Base-by-base conservation (phyloP, 192 early-diverging fungal species). In the Coemansia sp. region DNA sequence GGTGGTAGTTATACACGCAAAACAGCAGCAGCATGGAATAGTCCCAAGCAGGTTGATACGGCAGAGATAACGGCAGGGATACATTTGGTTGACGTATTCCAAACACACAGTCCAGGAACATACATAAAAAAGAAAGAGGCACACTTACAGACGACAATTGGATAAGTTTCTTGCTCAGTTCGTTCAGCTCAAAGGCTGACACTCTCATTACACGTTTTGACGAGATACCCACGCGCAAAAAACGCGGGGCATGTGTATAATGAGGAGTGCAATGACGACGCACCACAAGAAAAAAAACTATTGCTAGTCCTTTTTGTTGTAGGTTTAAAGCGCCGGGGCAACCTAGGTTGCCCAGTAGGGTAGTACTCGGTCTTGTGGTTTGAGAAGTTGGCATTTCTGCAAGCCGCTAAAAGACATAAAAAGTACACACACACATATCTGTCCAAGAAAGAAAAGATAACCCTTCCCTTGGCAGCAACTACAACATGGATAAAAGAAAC, bases 171-270 rank as follows among this genome's bases (percentile, higher is more conserved):
- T 40, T 36, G 41, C 38, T 62, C 60, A 27, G 45, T 55, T 69
- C 80, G 80, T 82, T 74, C 80, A 82, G 80, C 80, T 58, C 74
- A 50, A 64, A 75, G 80, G 74, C 80, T 80, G 78, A 72, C 75
- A 74, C 80, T 59, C 64, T 72, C 62, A 65, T 66, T 66, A 34
- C 71, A 61, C 56, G 32, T 59, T 48, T 60, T 38, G 61, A 70
- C 46, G 69, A 70, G 36, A 39, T 31, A 27, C 55, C 55, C 55
- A 32, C 29, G 29, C 55, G 29, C 55, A 27, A 27, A 27, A 27
- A 27, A 27, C 27, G 27, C 27, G 27, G 27, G 27, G 27, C 27
- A 27, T 27, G 27, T 39, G 40, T 41, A 45, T 67, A 44, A 59
- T 53, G 69, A 61, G 62, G 63, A 69, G 80, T 76, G 75, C 65